These are phyloP conservation scores for Diaporthe sp. DNA, from an alignment of 2,329 filamentous ascomycete genomes.

Conservation along the genomic window DNA sequence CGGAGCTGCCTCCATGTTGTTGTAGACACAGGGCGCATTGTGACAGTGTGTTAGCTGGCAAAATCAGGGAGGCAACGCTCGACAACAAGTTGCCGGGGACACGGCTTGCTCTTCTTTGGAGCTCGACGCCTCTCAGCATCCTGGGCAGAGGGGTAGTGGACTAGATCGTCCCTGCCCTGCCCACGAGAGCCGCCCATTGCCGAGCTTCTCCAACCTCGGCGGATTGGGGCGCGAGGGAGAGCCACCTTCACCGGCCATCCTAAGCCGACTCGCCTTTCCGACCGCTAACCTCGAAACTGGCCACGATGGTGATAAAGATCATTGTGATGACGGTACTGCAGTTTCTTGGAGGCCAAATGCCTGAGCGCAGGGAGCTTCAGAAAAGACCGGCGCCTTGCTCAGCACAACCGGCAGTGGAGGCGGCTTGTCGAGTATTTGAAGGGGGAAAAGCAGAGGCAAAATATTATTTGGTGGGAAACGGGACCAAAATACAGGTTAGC, in stretches of 20 bases:
- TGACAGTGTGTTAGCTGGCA: slow-evolving; percentile 26
- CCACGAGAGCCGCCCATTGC: slow-evolving; percentile 50
- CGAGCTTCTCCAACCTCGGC: slow-evolving; percentile 41
- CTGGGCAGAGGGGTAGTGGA: slow-evolving; percentile 28
- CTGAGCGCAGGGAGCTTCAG: background rate
- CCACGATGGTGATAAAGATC: background rate
- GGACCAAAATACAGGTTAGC: slow-evolving; percentile 15
- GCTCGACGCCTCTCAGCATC: background rate
- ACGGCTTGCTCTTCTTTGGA: background rate
- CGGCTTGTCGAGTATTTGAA: background rate
- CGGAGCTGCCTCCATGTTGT: slow-evolving; percentile 42
- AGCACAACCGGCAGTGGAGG: background rate
- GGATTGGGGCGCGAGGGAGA: slow-evolving; percentile 15
- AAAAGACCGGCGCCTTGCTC: background rate
- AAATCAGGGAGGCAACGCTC: background rate
- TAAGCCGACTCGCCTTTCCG: background rate
- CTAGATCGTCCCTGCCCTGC: slow-evolving; percentile 30
- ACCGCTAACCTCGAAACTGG: background rate
- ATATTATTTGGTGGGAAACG: slow-evolving; percentile 14
- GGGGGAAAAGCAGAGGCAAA: background rate
- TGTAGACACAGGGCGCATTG: slow-evolving; percentile 39
- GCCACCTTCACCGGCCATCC: background rate
- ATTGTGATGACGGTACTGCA: background rate
- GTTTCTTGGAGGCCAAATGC: background rate
- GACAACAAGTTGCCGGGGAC: background rate